Percentiles rank a stretch among this genome's conserved stretches.
These are phyloP conservation scores for Ceratobasidium sp. DNA, from an alignment of 1,284 basidiomycete genomes.

Conservation along the genomic window DNA sequence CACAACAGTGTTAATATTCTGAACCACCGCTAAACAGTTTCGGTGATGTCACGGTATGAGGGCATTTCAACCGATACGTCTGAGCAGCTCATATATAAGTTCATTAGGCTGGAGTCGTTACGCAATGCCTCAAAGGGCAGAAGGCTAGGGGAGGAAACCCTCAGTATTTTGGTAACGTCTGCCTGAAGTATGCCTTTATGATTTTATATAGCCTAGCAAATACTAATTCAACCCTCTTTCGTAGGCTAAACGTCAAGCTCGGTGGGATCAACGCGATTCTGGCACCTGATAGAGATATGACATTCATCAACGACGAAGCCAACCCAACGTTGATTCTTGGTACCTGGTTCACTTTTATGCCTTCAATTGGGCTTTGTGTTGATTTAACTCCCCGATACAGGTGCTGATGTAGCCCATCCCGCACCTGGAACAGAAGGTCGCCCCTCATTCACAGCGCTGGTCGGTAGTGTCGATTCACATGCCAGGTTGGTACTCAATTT, in stretches of 20 bases:
- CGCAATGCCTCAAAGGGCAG: conserved; percentile 68
- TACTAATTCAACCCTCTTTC: conserved; percentile 16
- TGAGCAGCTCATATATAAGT: neutral
- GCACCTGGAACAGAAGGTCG: conserved; percentile 77
- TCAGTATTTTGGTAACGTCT: conserved; percentile 83
- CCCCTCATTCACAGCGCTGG: conserved; percentile 82
- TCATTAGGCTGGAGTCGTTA: conserved; percentile 73
- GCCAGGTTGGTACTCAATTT: conserved; percentile 23
- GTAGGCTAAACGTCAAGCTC: conserved; percentile 82
- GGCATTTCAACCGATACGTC: neutral
- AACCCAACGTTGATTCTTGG: conserved; percentile 83
- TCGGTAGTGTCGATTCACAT: conserved; percentile 77
- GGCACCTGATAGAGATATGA: conserved; percentile 65
- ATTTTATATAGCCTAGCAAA: neutral
- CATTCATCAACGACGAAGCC: conserved; percentile 71
- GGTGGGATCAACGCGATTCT: conserved; percentile 83
- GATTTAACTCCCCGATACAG: conserved; percentile 53
- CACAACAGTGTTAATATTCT: neutral
- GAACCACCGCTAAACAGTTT: conserved; percentile 64
- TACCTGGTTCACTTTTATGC: conserved; percentile 51
- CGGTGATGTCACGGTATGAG: conserved; percentile 65
- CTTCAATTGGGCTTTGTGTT: too few relatives aligned
- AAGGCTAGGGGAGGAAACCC: conserved; percentile 53
- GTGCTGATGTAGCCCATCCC: conserved; percentile 83
- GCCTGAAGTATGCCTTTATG: conserved; percentile 71